These are phyloP conservation scores for Penicillium sp. DNA, from an alignment of 2,329 filamentous ascomycete genomes.

Conservation along the genomic window DNA sequence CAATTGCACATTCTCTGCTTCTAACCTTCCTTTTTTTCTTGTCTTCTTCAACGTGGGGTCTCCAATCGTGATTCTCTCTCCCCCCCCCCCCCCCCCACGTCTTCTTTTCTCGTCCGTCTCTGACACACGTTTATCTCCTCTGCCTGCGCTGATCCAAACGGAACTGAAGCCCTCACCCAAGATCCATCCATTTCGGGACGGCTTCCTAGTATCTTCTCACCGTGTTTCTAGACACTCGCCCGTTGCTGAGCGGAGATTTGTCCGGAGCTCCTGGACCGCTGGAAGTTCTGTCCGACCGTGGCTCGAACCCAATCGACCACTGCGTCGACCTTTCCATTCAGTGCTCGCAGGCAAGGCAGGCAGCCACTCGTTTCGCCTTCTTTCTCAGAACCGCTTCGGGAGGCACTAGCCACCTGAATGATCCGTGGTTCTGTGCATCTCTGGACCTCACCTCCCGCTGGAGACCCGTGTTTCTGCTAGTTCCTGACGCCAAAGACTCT, in stretches of 20 bases:
- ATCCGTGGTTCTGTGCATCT: conserved; percentile 12
- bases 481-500: conserved; percentile 12
- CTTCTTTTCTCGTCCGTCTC: no score
- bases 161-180: no score
- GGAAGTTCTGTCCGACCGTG: conserved; percentile 25
- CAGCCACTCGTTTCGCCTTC: not conserved
- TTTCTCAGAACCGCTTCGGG: conserved; percentile 6
- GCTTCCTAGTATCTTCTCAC: no score
- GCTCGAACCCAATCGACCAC: conserved; percentile 14
- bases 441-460: not conserved
- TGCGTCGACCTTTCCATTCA: conserved; percentile 5
- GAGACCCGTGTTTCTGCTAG: not conserved
- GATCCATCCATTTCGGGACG: no score
- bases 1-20: not conserved
- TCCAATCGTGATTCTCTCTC: conserved; percentile 6
- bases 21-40: not conserved
- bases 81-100: not conserved
- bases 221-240: not conserved
- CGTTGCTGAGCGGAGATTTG: conserved; percentile 12
- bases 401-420: conserved; percentile 15
- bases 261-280: conserved; percentile 23
- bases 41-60: not conserved
- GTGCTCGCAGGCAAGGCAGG: not conserved
- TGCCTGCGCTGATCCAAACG: not conserved
- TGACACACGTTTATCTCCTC: not conserved